Evolutionary conservation across 2,329 filamentous ascomycete species (phyloP).

Genomic region (Monosporascus sp.): DNA sequence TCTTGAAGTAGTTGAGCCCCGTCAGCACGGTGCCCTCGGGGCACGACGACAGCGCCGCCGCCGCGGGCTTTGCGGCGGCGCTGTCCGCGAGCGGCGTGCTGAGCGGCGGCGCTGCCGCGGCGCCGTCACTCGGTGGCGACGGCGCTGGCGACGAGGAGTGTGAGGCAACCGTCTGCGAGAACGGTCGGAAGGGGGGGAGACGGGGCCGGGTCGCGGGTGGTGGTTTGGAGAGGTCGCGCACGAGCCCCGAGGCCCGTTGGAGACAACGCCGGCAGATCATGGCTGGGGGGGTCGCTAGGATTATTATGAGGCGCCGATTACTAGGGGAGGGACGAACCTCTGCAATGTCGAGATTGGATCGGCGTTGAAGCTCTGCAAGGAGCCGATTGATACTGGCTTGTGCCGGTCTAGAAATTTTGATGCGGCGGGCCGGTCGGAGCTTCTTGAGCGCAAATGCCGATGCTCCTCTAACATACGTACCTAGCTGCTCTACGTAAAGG

Average conservation of each 20-base stretch:
- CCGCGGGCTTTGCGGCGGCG: constrained; percentile 6
- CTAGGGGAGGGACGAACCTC: neutral
- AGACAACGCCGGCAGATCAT: constrained; percentile 46
- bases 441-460: constrained; percentile 20
- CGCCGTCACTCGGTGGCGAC: constrained; percentile 19
- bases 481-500: neutral
- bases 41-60: constrained; percentile 42
- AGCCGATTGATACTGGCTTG: constrained; percentile 2
- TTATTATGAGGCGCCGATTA: neutral
- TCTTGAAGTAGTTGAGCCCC: constrained; percentile 75
- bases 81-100: constrained; percentile 22
- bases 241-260: constrained; percentile 34
- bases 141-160: constrained; percentile 28
- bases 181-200: constrained; percentile 26
- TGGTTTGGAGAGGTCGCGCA: constrained; percentile 11
- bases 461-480: neutral
- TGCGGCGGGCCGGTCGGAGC: constrained; percentile 17
- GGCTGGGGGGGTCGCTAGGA: constrained; percentile 2
- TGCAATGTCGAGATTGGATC: neutral
- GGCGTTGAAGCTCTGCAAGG: constrained; percentile 1
- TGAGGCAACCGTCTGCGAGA: constrained; percentile 32
- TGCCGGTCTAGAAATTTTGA: constrained; percentile 26
- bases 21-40: constrained; percentile 63
- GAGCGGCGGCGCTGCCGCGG: constrained; percentile 15
- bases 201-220: constrained; percentile 8